Evolutionary conservation across 1,284 basidiomycete species (phyloP), one percentile per base, ranked within the genome.

Genomic region (Tremellales sp.): DNA sequence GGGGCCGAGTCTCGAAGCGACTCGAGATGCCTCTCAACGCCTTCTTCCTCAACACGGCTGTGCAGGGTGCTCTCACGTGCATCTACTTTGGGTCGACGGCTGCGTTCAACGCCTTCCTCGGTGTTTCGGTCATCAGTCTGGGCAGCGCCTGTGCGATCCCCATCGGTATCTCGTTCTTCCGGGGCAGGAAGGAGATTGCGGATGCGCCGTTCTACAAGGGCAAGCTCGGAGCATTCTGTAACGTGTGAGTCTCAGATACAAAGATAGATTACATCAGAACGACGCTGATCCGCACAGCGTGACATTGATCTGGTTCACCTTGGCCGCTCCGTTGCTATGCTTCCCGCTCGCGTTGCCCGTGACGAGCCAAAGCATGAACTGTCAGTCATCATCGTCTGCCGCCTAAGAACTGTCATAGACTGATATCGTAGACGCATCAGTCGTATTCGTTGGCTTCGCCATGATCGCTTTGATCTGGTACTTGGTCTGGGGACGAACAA

Each of bases 391-490:
- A 11, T 27, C 12, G 2, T 29, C n/a, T 10, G 7, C 27, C 23
- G 24, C 26, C 7, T 4, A 7, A 40, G 12, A 23, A 22, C 8
- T 17, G 3, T 40, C 19, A 22, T 2, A 2, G 3, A 29, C 44
- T 50, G 45, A 51, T 17, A 19, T n/a, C 11, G n/a, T 47, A 58
- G 58, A 81, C 54, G 81, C 78, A 7, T 82, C 80, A 19, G 81
- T 81, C 7, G 82, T 83, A 21, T 83, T 83, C 50, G 77, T 82
- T 35, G 81, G 79, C 2, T 83, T 83, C 54, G 79, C 70, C 4
- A 56, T 67, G 11, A 75, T 83, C 36, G 81, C 80, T 43, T 77
- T 75, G 0, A 68, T 74, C 17, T 83, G 81, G 82, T 84, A 83
- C 57, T 46, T 78, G 40, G 75, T 81, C 53, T 60, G 57, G 52